A percentile compares a stretch with the other conserved stretches of the same genome.
phyloP scores from a whole-genome alignment of 176 grass and related monocot species.

The Aegilops longissima region DNA sequence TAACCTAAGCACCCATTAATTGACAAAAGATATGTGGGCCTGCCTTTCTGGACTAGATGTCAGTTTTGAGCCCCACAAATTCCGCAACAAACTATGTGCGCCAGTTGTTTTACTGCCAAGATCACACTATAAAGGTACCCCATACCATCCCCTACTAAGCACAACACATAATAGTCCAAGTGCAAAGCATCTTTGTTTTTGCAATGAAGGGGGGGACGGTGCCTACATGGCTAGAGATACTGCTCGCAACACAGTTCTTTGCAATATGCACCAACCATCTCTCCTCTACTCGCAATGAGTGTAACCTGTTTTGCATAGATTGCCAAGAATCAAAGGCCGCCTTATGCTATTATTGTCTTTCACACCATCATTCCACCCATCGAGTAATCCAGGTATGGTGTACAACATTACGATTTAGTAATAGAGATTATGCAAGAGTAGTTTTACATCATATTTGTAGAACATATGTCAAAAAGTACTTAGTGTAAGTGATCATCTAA shows the following conservation, averaged over 20 bases:
- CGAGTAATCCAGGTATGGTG: conserved; percentile 56
- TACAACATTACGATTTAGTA: not conserved
- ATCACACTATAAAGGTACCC: not conserved
- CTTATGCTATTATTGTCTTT: conserved; percentile 52
- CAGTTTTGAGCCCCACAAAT: not conserved
- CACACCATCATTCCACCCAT: conserved; percentile 41
- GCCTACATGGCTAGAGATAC: conserved; percentile 49
- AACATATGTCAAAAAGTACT: not conserved
- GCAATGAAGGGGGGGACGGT: conserved; percentile 1
- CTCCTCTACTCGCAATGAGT: conserved; percentile 42
- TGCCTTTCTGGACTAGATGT: not conserved
- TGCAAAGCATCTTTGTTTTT: not conserved
- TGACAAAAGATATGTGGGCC: not conserved
- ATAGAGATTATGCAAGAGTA: not conserved
- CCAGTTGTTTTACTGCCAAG: not conserved
- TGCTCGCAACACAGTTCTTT: conserved; percentile 54
- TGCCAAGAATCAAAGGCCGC: conserved; percentile 14
- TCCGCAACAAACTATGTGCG: not conserved
- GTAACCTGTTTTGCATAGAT: conserved; percentile 60
- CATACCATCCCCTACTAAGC: not conserved
- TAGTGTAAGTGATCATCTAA: not conserved
- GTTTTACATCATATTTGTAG: not conserved
- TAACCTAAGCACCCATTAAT: not conserved
- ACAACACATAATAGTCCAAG: not conserved
- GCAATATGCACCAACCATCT: conserved; percentile 32